Evolutionary conservation across 176 grass and related monocot species (phyloP).

Genomic region (Panicum miliaceum): DNA sequence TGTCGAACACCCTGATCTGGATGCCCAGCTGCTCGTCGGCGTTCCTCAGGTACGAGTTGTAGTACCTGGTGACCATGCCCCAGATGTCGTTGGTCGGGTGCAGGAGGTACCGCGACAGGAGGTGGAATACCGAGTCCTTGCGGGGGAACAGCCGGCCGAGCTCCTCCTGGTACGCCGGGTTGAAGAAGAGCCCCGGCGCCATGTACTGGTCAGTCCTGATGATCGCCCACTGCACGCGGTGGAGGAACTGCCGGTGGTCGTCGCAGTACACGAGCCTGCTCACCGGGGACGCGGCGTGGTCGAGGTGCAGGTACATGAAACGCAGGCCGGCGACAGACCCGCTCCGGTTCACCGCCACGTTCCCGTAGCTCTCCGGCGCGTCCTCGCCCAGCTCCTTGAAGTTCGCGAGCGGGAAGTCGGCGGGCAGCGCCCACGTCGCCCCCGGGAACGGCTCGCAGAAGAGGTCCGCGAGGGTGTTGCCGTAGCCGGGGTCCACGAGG

Average conservation of each 20-base stretch:
- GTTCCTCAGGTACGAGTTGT: slow-evolving; percentile 42
- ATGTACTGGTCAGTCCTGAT: slow-evolving; percentile 67
- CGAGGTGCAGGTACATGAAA: slow-evolving; percentile 54
- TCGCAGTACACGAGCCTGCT: slow-evolving; percentile 64
- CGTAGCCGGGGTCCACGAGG: slow-evolving; percentile 49
- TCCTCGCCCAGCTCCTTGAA: slow-evolving; percentile 33
- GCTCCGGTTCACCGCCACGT: slow-evolving; percentile 31
- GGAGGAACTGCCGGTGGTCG: slow-evolving; percentile 48
- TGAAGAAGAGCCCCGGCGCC: slow-evolving; percentile 56
- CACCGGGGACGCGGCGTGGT: slow-evolving; percentile 27
- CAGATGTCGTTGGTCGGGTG: slow-evolving; percentile 64
- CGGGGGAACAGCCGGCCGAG: slow-evolving; percentile 50
- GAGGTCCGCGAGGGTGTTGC: slow-evolving; percentile 25
- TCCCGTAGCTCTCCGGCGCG: slow-evolving; percentile 52
- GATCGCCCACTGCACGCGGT: slow-evolving; percentile 52
- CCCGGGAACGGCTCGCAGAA: slow-evolving; percentile 66
- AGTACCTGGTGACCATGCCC: slow-evolving; percentile 66
- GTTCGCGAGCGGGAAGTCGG: slow-evolving; percentile 43
- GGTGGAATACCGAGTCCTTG: slow-evolving; percentile 61
- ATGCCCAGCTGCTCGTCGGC: slow-evolving; percentile 53
- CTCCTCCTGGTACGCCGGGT: slow-evolving; percentile 50
- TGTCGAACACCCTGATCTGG: slow-evolving; percentile 57
- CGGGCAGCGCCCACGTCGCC: slow-evolving; percentile 43
- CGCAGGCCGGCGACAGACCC: slow-evolving; percentile 5
- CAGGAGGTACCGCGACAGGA: slow-evolving; percentile 56